A percentile compares a stretch with the other conserved stretches of the same genome.
Evolutionary conservation across 495 filamentous ascomycete species (phyloP).

Genomic region (Podospora bellae-mahoneyi): DNA sequence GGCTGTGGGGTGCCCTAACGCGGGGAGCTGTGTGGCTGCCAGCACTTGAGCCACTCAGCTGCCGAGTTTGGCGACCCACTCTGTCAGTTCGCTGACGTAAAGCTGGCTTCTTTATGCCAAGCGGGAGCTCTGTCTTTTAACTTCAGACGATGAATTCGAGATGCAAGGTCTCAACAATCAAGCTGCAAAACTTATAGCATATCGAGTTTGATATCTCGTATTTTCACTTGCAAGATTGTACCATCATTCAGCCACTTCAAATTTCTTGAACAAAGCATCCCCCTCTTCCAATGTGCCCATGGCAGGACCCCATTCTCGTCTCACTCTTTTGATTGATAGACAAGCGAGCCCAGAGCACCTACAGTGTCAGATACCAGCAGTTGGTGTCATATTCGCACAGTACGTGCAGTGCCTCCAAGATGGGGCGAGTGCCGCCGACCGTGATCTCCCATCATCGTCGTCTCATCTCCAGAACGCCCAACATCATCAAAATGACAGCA

Average conservation of each 20-base stretch:
- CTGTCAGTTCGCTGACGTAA: constrained; percentile 15
- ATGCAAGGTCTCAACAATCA: neutral
- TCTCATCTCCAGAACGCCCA: neutral
- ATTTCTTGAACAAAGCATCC: neutral
- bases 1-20: constrained; percentile 35
- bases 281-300: neutral
- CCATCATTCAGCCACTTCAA: too few relatives aligned
- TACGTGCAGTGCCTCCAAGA: constrained; percentile 15
- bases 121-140: neutral
- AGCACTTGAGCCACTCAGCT: constrained; percentile 1
- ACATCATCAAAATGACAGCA: constrained; percentile 20
- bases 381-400: constrained; percentile 15
- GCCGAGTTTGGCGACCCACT: neutral
- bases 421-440: neutral
- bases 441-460: constrained; percentile 12
- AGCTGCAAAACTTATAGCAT: neutral
- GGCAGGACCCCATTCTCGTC: neutral
- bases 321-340: neutral
- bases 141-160: neutral
- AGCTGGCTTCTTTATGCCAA: neutral
- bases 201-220: neutral
- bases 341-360: neutral
- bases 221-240: neutral
- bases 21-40: constrained; percentile 23
- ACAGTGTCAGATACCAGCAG: neutral